Percentiles rank a stretch among this genome's conserved stretches.
phyloP scores from a whole-genome alignment of 805 yeast species.

The Candida palmyrensis region DNA sequence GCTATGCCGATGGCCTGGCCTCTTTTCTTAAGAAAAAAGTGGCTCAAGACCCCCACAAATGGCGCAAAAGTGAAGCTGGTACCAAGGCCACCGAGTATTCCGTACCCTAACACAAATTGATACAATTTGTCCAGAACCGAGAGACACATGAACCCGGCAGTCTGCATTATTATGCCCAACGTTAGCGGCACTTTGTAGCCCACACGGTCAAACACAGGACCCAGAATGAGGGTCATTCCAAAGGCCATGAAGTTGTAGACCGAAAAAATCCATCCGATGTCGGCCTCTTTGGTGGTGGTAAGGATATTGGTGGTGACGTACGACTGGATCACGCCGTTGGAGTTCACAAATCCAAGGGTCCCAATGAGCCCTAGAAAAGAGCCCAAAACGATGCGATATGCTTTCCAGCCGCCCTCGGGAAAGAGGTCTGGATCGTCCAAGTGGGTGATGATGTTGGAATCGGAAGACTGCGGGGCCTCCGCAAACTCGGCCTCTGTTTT shows the following conservation, averaged over 20 bases:
- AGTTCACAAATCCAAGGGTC: constrained; percentile 20
- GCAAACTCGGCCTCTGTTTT: no score
- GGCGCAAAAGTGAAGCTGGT: constrained; percentile 20
- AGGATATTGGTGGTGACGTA: constrained; percentile 13
- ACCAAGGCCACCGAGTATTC: constrained; percentile 21
- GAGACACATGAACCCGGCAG: constrained; percentile 17
- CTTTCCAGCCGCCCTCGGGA: constrained; percentile 23
- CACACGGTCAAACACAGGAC: constrained; percentile 22
- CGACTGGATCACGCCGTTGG: constrained; percentile 20
- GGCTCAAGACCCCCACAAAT: constrained; percentile 19
- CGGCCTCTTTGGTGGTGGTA: constrained; percentile 10
- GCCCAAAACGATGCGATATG: constrained; percentile 19
- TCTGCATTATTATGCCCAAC: constrained; percentile 13
- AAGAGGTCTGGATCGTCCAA: constrained; percentile 19
- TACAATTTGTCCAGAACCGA: constrained; percentile 16
- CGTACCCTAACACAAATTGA: constrained; percentile 21
- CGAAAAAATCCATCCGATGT: constrained; percentile 26
- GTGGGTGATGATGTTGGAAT: no score
- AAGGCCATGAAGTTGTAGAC: constrained; percentile 20
- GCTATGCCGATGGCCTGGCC: constrained; percentile 23
- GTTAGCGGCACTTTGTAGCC: constrained; percentile 18
- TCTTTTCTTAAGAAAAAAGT: constrained; percentile 20
- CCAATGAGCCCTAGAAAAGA: constrained; percentile 23
- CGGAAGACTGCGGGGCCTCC: no score
- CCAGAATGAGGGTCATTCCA: constrained; percentile 18